These are phyloP conservation scores for Clonostachys rosea DNA, from an alignment of 2,329 filamentous ascomycete genomes.

Conservation along the genomic window DNA sequence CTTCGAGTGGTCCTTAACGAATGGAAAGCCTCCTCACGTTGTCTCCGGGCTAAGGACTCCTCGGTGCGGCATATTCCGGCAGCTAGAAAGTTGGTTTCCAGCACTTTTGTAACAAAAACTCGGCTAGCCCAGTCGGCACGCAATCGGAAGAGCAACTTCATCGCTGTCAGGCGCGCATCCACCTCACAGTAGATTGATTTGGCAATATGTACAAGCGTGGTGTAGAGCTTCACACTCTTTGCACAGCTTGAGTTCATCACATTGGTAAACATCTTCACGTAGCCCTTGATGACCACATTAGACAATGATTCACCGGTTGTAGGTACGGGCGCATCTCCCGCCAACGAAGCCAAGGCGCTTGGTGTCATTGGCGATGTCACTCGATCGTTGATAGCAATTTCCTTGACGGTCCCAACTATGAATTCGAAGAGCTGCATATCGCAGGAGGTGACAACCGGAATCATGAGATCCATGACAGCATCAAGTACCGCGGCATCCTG, in stretches of 20 bases:
- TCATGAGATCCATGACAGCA: constrained; percentile 59
- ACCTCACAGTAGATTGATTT: constrained; percentile 54
- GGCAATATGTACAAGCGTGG: constrained; percentile 59
- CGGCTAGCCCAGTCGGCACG: constrained; percentile 77
- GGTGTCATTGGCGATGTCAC: constrained; percentile 30
- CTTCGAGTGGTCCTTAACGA: constrained; percentile 34
- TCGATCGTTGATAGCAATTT: constrained; percentile 44
- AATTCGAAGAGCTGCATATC: constrained; percentile 54
- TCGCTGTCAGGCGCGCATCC: constrained; percentile 67
- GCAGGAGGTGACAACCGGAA: constrained; percentile 58
- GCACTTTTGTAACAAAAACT: constrained; percentile 65
- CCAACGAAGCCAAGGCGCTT: neutral
- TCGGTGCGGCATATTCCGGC: constrained; percentile 64
- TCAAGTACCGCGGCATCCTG: constrained; percentile 61
- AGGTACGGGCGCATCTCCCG: neutral
- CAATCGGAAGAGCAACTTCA: constrained; percentile 77
- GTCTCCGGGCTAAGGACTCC: constrained; percentile 42
- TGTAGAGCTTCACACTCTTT: constrained; percentile 61
- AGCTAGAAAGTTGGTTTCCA: constrained; percentile 71
- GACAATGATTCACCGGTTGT: constrained; percentile 45
- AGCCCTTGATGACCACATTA: constrained; percentile 67
- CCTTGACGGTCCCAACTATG: constrained; percentile 47
- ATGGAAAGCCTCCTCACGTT: constrained; percentile 45
- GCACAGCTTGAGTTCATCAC: constrained; percentile 61
- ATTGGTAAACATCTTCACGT: constrained; percentile 72